Evolutionary conservation across 306 rosid genomes (phyloP).

Genomic region (Prunus fruticosa): DNA sequence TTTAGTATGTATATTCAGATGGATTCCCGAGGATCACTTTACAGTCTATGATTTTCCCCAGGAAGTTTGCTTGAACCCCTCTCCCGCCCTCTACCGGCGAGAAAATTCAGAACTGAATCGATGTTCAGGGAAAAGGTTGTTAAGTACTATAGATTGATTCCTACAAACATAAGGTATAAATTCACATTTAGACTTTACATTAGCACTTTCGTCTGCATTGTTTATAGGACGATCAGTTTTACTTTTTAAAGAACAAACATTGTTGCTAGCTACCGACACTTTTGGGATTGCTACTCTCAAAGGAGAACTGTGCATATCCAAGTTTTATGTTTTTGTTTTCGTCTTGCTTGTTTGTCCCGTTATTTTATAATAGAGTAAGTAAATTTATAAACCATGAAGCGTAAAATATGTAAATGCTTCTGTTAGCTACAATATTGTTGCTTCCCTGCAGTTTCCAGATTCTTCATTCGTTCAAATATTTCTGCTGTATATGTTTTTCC

Average conservation of each 20-base stretch:
- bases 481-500: neutral
- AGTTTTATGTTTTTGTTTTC: neutral
- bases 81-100: neutral
- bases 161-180: neutral
- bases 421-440: neutral
- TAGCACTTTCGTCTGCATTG: neutral
- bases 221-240: neutral
- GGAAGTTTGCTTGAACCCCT: neutral
- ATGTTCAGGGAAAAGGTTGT: neutral
- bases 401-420: no score
- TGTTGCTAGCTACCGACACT: constrained; percentile 8
- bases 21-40: neutral
- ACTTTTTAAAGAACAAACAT: neutral
- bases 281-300: neutral
- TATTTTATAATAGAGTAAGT: neutral
- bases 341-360: neutral
- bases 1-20: neutral
- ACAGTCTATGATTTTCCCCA: neutral
- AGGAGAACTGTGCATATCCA: neutral
- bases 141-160: no score
- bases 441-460: neutral
- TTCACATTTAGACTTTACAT: neutral
- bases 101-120: neutral
- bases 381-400: no score
- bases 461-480: constrained; percentile 8